Evolutionary conservation across 805 yeast species (phyloP), one percentile per base, ranked within the genome.

Genomic region (Ogataea minuta): DNA sequence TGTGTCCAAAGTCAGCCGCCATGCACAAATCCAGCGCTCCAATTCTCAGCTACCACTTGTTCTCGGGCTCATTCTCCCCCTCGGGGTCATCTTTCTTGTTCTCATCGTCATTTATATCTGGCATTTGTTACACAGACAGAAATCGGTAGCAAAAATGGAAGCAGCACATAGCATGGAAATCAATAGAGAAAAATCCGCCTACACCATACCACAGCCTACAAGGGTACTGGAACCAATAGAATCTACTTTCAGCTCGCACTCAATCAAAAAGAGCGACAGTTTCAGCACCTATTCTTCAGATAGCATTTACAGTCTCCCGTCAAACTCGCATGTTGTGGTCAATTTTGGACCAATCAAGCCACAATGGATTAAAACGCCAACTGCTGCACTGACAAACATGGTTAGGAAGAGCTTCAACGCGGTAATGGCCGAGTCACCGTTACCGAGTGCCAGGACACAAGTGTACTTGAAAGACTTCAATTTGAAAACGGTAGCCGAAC

Each of bases 331-430:
- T 11, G 23, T 16, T 19, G 28, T 29, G 24, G 39, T 35, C 23
- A 23, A 33, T 3, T 45, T 54, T 31, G 54, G 56, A 4, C 57
- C 59, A 6, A 31, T 54, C n/a, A 46, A 44, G 14, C 24, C 49
- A 1, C 48, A 41, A n/a, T 41, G 46, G 46, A 36, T 52, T 16
- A 27, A 16, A 15, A 43, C 54, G 2, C 59, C 59, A 3, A 30
- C 45, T 12, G 39, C 45, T 13, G 41, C 46, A n/a, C 27, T 52
- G 24, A 38, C 31, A 28, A 37, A 41, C 6, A 35, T 44, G 41
- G 39, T 53, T 34, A 35, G 57, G 13, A 49, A 44, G 34, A 52
- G 58, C 35, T 36, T 36, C 7, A 40, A 41, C 13, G 48, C 37
- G 2, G 31, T 39, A 12, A 28, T 45, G 12, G 31, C 27, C 12